Conservation (phyloP, 1,284 basidiomycete species). For the Pterula multifida region DNA sequence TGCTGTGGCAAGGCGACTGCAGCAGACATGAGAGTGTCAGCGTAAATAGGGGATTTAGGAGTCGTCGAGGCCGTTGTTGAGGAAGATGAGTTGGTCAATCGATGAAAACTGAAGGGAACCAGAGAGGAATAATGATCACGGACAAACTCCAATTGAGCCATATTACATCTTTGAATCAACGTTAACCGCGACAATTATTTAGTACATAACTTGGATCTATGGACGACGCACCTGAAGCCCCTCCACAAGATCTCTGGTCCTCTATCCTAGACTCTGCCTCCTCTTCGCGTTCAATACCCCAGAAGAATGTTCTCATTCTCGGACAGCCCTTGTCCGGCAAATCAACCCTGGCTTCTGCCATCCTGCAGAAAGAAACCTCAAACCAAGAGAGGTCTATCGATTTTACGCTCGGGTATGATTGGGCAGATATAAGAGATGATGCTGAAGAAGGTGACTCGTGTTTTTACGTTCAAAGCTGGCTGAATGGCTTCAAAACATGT, state of each 20-base stretch:
- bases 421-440: constrained; percentile 76
- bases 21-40: constrained; percentile 21
- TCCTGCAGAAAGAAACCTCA: constrained; percentile 51
- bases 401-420: constrained; percentile 82
- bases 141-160: background rate
- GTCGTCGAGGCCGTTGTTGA: background rate
- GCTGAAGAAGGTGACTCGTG: constrained; percentile 73
- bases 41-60: background rate
- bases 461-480: constrained; percentile 8
- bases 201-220: constrained; percentile 3
- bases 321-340: constrained; percentile 72
- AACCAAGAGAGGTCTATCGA: constrained; percentile 47
- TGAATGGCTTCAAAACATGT: constrained; percentile 6
- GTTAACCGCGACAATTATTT: constrained; percentile 2
- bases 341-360: constrained; percentile 53
- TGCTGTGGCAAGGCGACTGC: constrained; percentile 45
- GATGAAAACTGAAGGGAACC: background rate
- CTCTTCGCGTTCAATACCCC: constrained; percentile 70
- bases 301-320: constrained; percentile 76
- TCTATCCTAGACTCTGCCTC: constrained; percentile 86
- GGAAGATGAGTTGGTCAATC: background rate
- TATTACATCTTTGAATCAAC: constrained; percentile 5
- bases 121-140: background rate
- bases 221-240: constrained; percentile 44
- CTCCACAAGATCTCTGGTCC: constrained; percentile 79